A percentile compares a stretch with the other conserved stretches of the same genome.
Conservation (phyloP, 768 basidiomycete genomes). For the Mycena rosella region DNA sequence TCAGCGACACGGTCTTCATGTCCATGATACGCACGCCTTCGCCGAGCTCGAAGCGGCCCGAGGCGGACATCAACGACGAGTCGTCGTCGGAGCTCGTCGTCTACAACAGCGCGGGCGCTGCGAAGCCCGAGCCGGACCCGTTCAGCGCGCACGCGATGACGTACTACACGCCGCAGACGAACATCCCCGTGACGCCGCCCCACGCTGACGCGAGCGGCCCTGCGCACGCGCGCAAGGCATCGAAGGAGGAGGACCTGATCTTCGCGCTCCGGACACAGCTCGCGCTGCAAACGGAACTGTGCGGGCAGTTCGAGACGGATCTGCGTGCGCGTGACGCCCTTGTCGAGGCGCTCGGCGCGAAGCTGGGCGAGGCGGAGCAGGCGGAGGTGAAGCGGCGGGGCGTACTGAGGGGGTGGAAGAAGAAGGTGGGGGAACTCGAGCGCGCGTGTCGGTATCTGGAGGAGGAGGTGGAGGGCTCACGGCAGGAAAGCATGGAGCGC, state of each 20-base stretch:
- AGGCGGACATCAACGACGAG: constrained; percentile 76
- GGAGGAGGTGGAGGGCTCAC: constrained; percentile 89
- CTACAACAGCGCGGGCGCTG: constrained; percentile 44
- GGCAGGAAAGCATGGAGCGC: constrained; percentile 84
- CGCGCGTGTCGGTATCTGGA: constrained; percentile 74
- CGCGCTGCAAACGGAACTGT: constrained; percentile 79
- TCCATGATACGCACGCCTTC: constrained; percentile 61
- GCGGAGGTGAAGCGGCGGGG: constrained; percentile 73
- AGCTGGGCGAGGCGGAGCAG: constrained; percentile 67
- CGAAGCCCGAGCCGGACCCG: constrained; percentile 71
- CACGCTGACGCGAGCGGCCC: constrained; percentile 46
- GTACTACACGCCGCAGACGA: constrained; percentile 81
- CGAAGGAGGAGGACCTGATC: constrained; percentile 79
- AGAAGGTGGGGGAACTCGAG: constrained; percentile 83
- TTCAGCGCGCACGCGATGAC: constrained; percentile 80
- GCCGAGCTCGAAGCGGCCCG: constrained; percentile 61
- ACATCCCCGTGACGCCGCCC: constrained; percentile 77
- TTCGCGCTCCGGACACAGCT: constrained; percentile 82
- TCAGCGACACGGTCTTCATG: constrained; percentile 77
- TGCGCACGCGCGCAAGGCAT: constrained; percentile 73
- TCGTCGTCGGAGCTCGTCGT: constrained; percentile 62
- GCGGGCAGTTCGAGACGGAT: constrained; percentile 82
- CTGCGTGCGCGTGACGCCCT: constrained; percentile 80
- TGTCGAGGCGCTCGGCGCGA: constrained; percentile 69
- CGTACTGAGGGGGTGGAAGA: constrained; percentile 74